A percentile compares a stretch with the other conserved stretches of the same genome.
phyloP scores from a whole-genome alignment of 768 basidiomycete species.

The Trametes villosa region DNA sequence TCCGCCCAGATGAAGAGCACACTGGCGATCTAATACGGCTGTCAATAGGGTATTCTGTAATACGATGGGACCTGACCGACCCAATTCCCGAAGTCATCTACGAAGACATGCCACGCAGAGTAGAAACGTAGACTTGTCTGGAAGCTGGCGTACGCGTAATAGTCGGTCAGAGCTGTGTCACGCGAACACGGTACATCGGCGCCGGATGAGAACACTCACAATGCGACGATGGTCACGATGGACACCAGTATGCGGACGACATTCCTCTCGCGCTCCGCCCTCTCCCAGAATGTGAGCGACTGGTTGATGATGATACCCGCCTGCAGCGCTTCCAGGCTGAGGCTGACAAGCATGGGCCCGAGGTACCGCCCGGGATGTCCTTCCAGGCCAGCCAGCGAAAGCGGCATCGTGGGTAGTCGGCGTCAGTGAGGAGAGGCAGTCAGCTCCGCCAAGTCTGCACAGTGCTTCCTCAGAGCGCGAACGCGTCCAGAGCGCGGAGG shows the following conservation, averaged over 20 bases:
- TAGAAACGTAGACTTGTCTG: constrained; percentile 30
- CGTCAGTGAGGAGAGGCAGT: background rate
- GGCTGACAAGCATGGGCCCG: constrained; percentile 25
- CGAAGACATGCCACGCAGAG: constrained; percentile 28
- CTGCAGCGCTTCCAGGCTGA: constrained; percentile 29
- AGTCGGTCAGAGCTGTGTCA: background rate
- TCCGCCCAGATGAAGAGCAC: constrained; percentile 26
- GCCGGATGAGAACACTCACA: constrained; percentile 19
- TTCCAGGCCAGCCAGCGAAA: constrained; percentile 20
- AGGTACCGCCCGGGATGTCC: constrained; percentile 29
- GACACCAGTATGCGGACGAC: constrained; percentile 27
- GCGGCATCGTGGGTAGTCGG: constrained; percentile 16
- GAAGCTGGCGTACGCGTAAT: constrained; percentile 15
- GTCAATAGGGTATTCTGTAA: background rate
- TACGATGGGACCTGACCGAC: constrained; percentile 6
- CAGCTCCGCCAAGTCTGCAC: background rate
- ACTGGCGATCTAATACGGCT: constrained; percentile 5
- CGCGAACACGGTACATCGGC: background rate
- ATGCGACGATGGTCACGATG: constrained; percentile 28
- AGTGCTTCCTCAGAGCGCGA: background rate
- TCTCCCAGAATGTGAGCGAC: constrained; percentile 29
- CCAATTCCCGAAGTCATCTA: constrained; percentile 32
- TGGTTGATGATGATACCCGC: constrained; percentile 32
- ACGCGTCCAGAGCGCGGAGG: background rate
- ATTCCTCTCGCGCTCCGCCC: constrained; percentile 21